Evolutionary conservation across 1,139 yeast species (phyloP), one percentile per base, ranked within the genome.

Genomic region (Suhomyces kunorum): DNA sequence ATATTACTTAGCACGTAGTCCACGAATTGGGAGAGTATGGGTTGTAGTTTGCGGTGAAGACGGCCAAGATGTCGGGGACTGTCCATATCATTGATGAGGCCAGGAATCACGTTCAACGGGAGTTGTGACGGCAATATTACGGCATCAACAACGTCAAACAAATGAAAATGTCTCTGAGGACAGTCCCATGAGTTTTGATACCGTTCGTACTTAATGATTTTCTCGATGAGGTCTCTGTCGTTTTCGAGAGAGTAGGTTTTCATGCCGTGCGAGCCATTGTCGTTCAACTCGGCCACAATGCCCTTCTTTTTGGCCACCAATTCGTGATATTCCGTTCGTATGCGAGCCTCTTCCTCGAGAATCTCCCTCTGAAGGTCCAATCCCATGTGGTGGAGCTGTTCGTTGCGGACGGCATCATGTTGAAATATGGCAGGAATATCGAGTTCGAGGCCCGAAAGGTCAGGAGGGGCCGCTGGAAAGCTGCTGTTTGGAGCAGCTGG

Each of bases 371-470:
- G 48, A 7, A 64, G 51, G 33, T 55, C 40, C 4, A 38, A 32
- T 34, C 54, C 53, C 16, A 47, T 47, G 20, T 44, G 42, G 18
- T 52, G 47, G 11, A 64, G 42, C 38, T 50, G 46, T 20, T 53
- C 57, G 41, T 65, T 61, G 30, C 47, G 49, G 19, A 48, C 50
- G 13, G 64, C 71, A 32, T 60, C 62, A 8, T 50, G 50, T 30
- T 50, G 51, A 39, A 66, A 65, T 2, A 65, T 50, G 24, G 55
- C 28, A 2, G 69, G 69, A 16, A 66, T 38, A 11, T 40, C 40
- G 15, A 61, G 34, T 8, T 50, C 48, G 38, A 61, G 55, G 12
- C 54, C 58, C 17, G 54, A 57, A 8, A 34, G 31, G 20, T 39
- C 42, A 2, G 40, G 34, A 6, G 31, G 23, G 12, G 12, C 13